Evolutionary conservation across 2,329 filamentous ascomycete species (phyloP), one percentile per base, ranked within the genome.

Genomic region (Neurospora sp.): DNA sequence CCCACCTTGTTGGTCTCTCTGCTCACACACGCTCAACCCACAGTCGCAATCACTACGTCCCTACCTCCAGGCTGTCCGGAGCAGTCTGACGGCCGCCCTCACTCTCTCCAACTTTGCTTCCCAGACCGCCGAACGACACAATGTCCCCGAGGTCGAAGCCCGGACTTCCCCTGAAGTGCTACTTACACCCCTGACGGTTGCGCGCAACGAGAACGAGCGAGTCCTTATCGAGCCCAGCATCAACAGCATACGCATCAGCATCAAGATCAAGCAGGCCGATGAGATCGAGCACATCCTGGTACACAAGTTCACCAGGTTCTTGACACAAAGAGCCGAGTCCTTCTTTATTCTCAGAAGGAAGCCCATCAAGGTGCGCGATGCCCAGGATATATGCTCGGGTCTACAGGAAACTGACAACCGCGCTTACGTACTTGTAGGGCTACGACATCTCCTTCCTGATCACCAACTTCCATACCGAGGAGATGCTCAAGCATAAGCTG

Each of bases 391-490:
- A 33, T 58, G 15, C 8, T 17, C 23, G 15, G 23, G 42, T 42
- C 28, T 28, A 28, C 3, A 68, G 70, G 76, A 11, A 67, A 74
- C 73, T 70, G 68, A 72, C 68, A 66, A 6, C 19, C 33, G 23
- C 7, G 52, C 10, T 23, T 52, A 28, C 9, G 4, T 9, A 6
- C 15, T n/a, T 38, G 11, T 73, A 95, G 93, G 96, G 95, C 76
- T 99, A 99, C 80, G 96, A 99, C 77, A 99, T 99, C 76, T 97
- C 94, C 8, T 99, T 99, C 85, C 81, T 99, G 78, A 97, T 99
- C 78, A 99, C 96, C 66, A 99, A 99, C 83, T 96, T 96, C 85
- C 96, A 99, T 78, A 98, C 96, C 4, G 96, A 98, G 81, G 92
- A 96, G 80, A 97, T 99, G 93, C 81, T 98, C 79, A 98, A 98